A percentile compares a stretch with the other conserved stretches of the same genome.
These are phyloP conservation scores for Ascochyta rabiei DNA, from an alignment of 2,329 filamentous ascomycete species.

Conservation along the genomic window DNA sequence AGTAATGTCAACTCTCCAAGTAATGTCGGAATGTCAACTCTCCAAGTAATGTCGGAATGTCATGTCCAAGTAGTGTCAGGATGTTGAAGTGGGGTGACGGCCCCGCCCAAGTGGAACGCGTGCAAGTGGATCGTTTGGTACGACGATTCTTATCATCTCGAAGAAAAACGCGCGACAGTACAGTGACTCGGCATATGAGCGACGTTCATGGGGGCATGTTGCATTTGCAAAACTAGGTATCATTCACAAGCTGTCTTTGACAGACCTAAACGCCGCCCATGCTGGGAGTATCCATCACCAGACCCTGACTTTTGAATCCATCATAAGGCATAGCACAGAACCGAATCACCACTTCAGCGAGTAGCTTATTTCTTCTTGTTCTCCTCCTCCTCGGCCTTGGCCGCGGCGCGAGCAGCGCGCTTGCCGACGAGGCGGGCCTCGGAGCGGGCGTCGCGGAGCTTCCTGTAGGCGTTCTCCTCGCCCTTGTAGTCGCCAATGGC, in stretches of 20 bases:
- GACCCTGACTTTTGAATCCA: slow-evolving; percentile 40
- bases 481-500: slow-evolving; percentile 71
- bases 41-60: too few relatives aligned
- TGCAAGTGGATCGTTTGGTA: too few relatives aligned
- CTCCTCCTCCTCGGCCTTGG: slow-evolving; percentile 81
- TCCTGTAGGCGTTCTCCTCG: slow-evolving; percentile 86
- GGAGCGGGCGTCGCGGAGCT: slow-evolving; percentile 82
- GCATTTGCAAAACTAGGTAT: slow-evolving; percentile 47
- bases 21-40: too few relatives aligned
- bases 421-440: slow-evolving; percentile 81
- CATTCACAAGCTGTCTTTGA: slow-evolving; percentile 45
- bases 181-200: background rate
- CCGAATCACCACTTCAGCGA: slow-evolving; percentile 23
- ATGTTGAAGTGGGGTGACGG: too few relatives aligned
- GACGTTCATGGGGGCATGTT: slow-evolving; percentile 31
- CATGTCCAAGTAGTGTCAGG: too few relatives aligned
- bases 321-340: slow-evolving; percentile 38
- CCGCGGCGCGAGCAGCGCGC: slow-evolving; percentile 91
- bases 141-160: background rate
- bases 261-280: slow-evolving; percentile 48
- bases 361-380: slow-evolving; percentile 77
- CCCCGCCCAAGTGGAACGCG: too few relatives aligned
- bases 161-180: background rate
- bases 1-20: too few relatives aligned
- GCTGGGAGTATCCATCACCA: slow-evolving; percentile 41